Evolutionary conservation across 2,329 filamentous ascomycete genomes (phyloP), one percentile per base, ranked within the genome.

Genomic region (Penicillium digitatum): DNA sequence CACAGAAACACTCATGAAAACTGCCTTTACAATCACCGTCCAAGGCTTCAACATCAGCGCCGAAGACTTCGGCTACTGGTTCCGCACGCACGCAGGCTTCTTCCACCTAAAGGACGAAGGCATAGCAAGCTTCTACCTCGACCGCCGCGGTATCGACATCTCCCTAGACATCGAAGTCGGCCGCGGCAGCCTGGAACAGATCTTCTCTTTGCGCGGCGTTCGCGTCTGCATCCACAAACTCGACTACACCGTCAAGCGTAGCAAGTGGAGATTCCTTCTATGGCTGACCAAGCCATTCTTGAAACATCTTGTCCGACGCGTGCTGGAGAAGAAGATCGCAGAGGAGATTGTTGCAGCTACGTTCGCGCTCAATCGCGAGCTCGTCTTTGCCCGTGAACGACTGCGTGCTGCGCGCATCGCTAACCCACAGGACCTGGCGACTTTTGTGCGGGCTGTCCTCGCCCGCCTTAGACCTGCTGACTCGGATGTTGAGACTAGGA

Each of bases 21-120:
- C 89, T 0, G 78, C 88, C 2, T 81, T 94, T 61, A 89, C 88
- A 1, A 81, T 95, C 66, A 89, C 88, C 59, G 76, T 96, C 37
- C 87, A 90, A 60, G 93, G 93, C 0, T 76, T 97, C 9, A 95
- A 90, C 0, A 80, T 94, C 51, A 86, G 88, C 38, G 92, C 92
- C 3, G 85, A 93, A 24, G 91, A 96, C 59, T 79, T 97, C 31
- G 93, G 93, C 24, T 97, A 92, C 76, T 95, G 92, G 85, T 77
- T 96, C 31, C 87, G 88, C 10, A 81, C 89, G 0, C 92, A 94
- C 69, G 84, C 85, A 14, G 86, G 89, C 2, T 66, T 95, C 2
- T 78, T 95, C 46, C 85, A 85, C 24, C 79, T 96, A 29, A 83
- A 84, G 2, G 91, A 96, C 65, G 82, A 91, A 70, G 93, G 93